Evolutionary conservation across 2,329 filamentous ascomycete genomes (phyloP).

Genomic region (Aspergillus felis): DNA sequence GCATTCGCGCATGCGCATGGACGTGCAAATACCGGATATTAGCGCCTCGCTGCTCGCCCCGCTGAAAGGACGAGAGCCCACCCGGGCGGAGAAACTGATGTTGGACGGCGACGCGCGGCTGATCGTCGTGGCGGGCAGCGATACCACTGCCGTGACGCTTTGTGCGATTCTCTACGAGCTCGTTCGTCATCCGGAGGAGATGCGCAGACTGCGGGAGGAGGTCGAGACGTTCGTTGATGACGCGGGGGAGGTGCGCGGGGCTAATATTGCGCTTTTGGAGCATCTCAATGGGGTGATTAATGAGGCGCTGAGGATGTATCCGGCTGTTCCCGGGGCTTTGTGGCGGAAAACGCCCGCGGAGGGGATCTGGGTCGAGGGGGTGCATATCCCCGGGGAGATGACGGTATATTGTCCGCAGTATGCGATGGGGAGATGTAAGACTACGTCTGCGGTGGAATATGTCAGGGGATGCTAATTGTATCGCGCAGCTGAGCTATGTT

Average conservation of each 20-base stretch:
- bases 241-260: background rate
- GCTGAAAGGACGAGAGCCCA: slow-evolving; percentile 11
- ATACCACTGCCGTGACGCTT: slow-evolving; percentile 42
- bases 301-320: slow-evolving; percentile 11
- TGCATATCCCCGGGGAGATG: slow-evolving; percentile 15
- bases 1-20: slow-evolving; percentile 5
- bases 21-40: slow-evolving; percentile 20
- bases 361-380: slow-evolving; percentile 15
- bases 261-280: slow-evolving; percentile 3
- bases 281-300: slow-evolving; percentile 15
- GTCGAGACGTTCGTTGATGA: slow-evolving; percentile 17
- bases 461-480: background rate
- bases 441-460: background rate
- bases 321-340: slow-evolving; percentile 7
- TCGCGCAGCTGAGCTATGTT: slow-evolving; percentile 22
- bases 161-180: slow-evolving; percentile 41
- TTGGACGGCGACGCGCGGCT: slow-evolving; percentile 26
- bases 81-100: slow-evolving; percentile 17
- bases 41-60: slow-evolving; percentile 23
- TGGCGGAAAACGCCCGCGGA: slow-evolving; percentile 11
- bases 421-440: slow-evolving; percentile 21
- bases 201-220: slow-evolving; percentile 30
- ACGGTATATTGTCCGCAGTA: slow-evolving; percentile 21
- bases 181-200: slow-evolving; percentile 24
- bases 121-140: slow-evolving; percentile 33